Percentiles rank a stretch among this genome's conserved stretches.
phyloP scores from a whole-genome alignment of 768 basidiomycete genomes.

The Tulasnella sp. region DNA sequence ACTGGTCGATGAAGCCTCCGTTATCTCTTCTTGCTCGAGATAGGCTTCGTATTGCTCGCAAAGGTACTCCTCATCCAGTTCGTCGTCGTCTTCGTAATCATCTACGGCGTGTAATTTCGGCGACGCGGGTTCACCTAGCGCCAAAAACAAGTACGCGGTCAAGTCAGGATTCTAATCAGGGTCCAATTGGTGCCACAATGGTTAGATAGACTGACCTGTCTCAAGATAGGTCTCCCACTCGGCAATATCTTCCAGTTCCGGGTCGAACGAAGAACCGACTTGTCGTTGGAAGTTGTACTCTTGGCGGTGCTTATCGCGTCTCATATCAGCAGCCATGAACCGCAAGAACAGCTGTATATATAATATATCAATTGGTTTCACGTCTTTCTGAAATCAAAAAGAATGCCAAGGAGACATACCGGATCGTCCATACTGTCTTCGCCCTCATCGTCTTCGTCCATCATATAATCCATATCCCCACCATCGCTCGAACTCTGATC shows the following conservation, averaged over 20 bases:
- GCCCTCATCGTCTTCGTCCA: constrained; percentile 8
- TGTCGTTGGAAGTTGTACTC: constrained; percentile 6
- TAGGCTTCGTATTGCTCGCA: constrained; percentile 3
- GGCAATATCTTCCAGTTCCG: constrained; percentile 15
- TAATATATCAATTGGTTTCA: neutral
- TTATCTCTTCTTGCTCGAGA: neutral
- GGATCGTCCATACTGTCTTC: constrained; percentile 11
- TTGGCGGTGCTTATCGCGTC: constrained; percentile 4
- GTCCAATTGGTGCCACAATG: neutral
- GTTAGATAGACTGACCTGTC: neutral
- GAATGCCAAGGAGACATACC: neutral
- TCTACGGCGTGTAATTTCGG: neutral
- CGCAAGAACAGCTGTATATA: constrained; percentile 3
- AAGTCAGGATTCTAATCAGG: neutral
- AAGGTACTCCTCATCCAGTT: constrained; percentile 1
- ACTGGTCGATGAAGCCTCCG: neutral
- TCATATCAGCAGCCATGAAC: constrained; percentile 7
- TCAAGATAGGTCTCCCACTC: constrained; percentile 5
- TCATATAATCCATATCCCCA: constrained; percentile 14
- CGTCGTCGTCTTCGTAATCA: constrained; percentile 3
- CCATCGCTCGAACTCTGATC: neutral
- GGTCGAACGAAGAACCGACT: constrained; percentile 16
- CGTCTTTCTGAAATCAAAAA: neutral
- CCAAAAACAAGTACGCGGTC: no score
- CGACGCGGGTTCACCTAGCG: no score